These are phyloP conservation scores for Arachnopeziza araneosa DNA, from an alignment of 2,329 filamentous ascomycete species.

Conservation along the genomic window DNA sequence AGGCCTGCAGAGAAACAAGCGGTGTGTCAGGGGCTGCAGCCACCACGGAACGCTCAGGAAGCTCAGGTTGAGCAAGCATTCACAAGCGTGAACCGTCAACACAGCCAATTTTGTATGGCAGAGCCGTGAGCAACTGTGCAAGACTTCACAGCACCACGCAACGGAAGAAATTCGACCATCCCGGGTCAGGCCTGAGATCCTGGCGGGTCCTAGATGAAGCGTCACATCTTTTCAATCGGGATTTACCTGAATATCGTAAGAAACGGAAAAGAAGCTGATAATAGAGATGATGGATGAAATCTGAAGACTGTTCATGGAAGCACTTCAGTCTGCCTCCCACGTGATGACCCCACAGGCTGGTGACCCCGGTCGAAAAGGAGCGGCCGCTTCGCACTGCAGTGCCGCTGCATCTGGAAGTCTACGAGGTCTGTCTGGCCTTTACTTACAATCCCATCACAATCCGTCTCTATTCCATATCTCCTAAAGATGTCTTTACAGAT, in stretches of 20 bases:
- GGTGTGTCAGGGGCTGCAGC: constrained; percentile 7
- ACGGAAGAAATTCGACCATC: neutral
- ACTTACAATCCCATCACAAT: neutral
- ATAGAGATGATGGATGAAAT: neutral
- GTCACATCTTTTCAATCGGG: constrained; percentile 10
- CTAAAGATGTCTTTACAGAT: constrained; percentile 39
- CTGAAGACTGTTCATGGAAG: no score
- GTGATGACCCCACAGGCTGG: constrained; percentile 4
- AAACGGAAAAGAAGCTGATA: neutral
- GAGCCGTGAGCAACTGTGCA: constrained; percentile 11
- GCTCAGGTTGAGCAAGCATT: neutral
- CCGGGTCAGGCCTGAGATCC: constrained; percentile 9
- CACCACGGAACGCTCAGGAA: neutral
- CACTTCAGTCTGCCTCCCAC: neutral
- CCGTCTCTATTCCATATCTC: neutral
- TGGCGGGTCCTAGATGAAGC: constrained; percentile 16
- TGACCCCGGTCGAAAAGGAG: neutral
- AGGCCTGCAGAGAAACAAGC: constrained; percentile 15
- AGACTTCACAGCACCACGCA: constrained; percentile 8
- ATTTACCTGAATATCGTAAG: neutral
- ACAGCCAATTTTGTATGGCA: constrained; percentile 15
- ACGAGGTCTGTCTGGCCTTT: constrained; percentile 11
- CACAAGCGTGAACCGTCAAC: neutral
- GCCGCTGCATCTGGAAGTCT: neutral
- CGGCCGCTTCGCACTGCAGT: no score